Evolutionary conservation across 345 rosid species (phyloP).

Genomic region (Lumnitzera racemosa): DNA sequence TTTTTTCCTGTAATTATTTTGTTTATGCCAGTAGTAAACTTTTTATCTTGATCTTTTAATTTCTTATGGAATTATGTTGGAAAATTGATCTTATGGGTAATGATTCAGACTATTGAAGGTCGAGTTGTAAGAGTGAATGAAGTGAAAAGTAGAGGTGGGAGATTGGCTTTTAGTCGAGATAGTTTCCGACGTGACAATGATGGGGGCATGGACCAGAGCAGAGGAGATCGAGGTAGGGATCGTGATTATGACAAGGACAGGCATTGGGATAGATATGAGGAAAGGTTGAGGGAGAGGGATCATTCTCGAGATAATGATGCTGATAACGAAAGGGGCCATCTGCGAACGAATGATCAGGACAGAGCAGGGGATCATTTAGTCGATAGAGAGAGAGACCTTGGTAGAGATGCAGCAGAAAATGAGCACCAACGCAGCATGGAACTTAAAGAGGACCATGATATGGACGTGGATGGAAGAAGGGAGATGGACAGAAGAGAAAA

Average conservation of each 20-base stretch:
- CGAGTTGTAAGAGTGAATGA: slow-evolving; percentile 74
- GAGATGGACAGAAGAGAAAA: slow-evolving; percentile 27
- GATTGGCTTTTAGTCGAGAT: slow-evolving; percentile 36
- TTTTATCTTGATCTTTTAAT: background rate
- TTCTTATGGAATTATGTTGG: background rate
- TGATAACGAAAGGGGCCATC: slow-evolving; percentile 44
- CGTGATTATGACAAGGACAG: slow-evolving; percentile 31
- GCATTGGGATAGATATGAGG: slow-evolving; percentile 32
- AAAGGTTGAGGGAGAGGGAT: slow-evolving; percentile 53
- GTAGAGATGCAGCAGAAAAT: slow-evolving; percentile 29
- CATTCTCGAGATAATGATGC: slow-evolving; percentile 40
- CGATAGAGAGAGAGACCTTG: slow-evolving; percentile 38
- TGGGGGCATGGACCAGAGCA: slow-evolving; percentile 25
- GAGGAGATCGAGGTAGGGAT: slow-evolving; percentile 47
- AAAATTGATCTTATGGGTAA: slow-evolving; percentile 15
- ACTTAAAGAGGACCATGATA: slow-evolving; percentile 17
- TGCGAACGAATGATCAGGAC: slow-evolving; percentile 28
- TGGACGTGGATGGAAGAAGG: slow-evolving; percentile 29
- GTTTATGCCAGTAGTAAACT: background rate
- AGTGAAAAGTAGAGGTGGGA: slow-evolving; percentile 62
- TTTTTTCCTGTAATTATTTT: background rate
- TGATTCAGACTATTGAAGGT: slow-evolving; percentile 58
- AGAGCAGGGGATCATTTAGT: slow-evolving; percentile 31
- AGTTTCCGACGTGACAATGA: slow-evolving; percentile 24
- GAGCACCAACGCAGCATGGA: slow-evolving; percentile 30